phyloP scores from a whole-genome alignment of 2,329 filamentous ascomycete species.

The Bertia moriformis region DNA sequence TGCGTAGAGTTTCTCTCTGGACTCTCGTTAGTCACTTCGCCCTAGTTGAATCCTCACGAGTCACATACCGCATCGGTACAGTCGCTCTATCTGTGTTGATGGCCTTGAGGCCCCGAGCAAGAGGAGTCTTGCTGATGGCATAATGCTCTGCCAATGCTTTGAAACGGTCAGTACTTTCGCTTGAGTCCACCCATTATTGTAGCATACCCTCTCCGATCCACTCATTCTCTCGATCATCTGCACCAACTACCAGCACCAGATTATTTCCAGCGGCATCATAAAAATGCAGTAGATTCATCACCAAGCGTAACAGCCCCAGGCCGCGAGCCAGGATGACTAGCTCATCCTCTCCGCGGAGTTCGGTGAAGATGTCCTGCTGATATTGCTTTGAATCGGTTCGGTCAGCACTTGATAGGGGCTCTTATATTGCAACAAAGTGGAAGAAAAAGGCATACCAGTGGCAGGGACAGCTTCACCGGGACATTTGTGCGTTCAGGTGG shows the following conservation, averaged over 20 bases:
- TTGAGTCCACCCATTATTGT: background rate
- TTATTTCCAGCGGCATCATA: conserved; percentile 95
- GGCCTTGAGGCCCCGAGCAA: conserved; percentile 71
- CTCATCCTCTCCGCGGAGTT: conserved; percentile 80
- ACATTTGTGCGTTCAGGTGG: conserved; percentile 21
- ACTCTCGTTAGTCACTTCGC: background rate
- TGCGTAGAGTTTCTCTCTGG: conserved; percentile 75
- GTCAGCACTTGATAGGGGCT: background rate
- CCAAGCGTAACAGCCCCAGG: conserved; percentile 76
- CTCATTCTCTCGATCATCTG: conserved; percentile 82
- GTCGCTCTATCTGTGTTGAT: conserved; percentile 92
- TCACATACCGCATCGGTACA: conserved; percentile 42
- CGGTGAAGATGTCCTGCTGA: conserved; percentile 88
- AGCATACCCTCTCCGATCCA: conserved; percentile 73
- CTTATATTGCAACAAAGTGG: conserved; percentile 22
- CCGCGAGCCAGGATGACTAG: conserved; percentile 83
- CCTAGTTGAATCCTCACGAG: no score
- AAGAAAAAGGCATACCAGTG: conserved; percentile 32
- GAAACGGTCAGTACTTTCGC: no score
- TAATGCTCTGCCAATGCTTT: conserved; percentile 64
- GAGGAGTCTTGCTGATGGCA: conserved; percentile 69
- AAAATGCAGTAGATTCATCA: conserved; percentile 91
- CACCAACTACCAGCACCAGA: conserved; percentile 74
- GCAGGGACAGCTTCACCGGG: conserved; percentile 49
- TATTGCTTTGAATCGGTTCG: conserved; percentile 48